phyloP scores from a whole-genome alignment of 1,284 basidiomycete species.

The Ceratobasidium sp. region DNA sequence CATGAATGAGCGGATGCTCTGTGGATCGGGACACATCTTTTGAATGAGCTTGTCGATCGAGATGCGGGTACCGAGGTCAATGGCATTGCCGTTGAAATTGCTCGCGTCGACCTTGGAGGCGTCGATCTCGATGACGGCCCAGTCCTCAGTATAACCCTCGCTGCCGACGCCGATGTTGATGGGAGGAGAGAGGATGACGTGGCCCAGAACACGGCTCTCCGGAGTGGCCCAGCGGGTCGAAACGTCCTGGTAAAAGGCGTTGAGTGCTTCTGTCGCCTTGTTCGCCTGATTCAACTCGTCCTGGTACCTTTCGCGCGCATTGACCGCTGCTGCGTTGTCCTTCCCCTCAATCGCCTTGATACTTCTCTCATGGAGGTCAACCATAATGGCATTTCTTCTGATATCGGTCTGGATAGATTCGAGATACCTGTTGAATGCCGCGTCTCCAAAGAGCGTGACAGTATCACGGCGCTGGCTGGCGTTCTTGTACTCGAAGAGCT shows the following conservation, averaged over 20 bases:
- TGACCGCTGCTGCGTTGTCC: slow-evolving; percentile 27
- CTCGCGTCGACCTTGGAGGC: slow-evolving; percentile 36
- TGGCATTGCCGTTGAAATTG: slow-evolving; percentile 44
- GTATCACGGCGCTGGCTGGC: slow-evolving; percentile 26
- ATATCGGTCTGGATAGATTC: slow-evolving; percentile 36
- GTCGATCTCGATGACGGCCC: slow-evolving; percentile 47
- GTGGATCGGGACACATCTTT: slow-evolving; percentile 23
- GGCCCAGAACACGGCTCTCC: slow-evolving; percentile 42
- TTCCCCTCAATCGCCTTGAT: slow-evolving; percentile 24
- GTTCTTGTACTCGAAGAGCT: slow-evolving; percentile 23
- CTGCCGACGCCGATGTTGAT: slow-evolving; percentile 35
- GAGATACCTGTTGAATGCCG: slow-evolving; percentile 40
- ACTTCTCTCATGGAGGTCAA: slow-evolving; percentile 4
- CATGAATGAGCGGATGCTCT: slow-evolving; percentile 19
- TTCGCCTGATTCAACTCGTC: slow-evolving; percentile 37
- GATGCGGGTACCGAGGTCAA: slow-evolving; percentile 46
- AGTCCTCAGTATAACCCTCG: slow-evolving; percentile 46
- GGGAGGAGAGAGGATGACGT: slow-evolving; percentile 45
- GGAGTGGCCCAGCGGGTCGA: slow-evolving; percentile 35
- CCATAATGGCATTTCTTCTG: not conserved
- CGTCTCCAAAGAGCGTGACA: slow-evolving; percentile 43
- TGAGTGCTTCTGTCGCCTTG: slow-evolving; percentile 42
- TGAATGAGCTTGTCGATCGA: slow-evolving; percentile 33
- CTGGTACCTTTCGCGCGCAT: slow-evolving; percentile 8
- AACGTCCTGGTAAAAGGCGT: slow-evolving; percentile 31